Evolutionary conservation across 306 rosid genomes (phyloP), one percentile per base, ranked within the genome.

Genomic region (Vicia faba): DNA sequence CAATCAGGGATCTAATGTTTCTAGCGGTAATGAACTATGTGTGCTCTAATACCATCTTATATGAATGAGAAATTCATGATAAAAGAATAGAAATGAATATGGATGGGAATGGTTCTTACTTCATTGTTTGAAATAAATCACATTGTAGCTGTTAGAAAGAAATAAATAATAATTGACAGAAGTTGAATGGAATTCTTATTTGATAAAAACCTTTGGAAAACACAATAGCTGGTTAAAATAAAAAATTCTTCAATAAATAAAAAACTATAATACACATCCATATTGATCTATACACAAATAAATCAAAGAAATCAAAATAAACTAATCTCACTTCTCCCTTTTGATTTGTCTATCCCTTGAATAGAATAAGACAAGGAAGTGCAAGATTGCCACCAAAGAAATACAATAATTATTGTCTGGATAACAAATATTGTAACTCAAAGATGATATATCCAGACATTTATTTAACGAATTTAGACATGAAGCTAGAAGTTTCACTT

Each of bases 361-460:
- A 80, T 62, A 61, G 44, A 68, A 6, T 49, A 89, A 66, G 49
- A 87, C 23, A 38, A 87, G 29, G 57, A 82, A 51, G 63, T 82
- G 89, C 29, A 87, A 66, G 75, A 82, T 73, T 77, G 81, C 82
- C 79, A 81, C 79, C 64, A 79, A 68, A 63, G 77, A 84, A 57
- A 84, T 48, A 63, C 79, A 79, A 67, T 68, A 77, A 29, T 45
- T 68, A 33, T 39, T 41, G 63, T 82, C 75, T 75, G 82, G 81
- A 69, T 70, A 53, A 48, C n/a, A 18, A 56, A 61, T 49, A 72
- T 50, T 59, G 72, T 70, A 49, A 72, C 62, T 64, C 53, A 8
- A 9, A 51, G 74, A 73, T 66, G 43, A 61, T 40, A 51, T 43
- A 46, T 67, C 60, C 79, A 73, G 84, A 84, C 87, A 77, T 74